Evolutionary conservation across 768 basidiomycete genomes (phyloP), one percentile per base, ranked within the genome.

Genomic region (Boletus vinaceobasis): DNA sequence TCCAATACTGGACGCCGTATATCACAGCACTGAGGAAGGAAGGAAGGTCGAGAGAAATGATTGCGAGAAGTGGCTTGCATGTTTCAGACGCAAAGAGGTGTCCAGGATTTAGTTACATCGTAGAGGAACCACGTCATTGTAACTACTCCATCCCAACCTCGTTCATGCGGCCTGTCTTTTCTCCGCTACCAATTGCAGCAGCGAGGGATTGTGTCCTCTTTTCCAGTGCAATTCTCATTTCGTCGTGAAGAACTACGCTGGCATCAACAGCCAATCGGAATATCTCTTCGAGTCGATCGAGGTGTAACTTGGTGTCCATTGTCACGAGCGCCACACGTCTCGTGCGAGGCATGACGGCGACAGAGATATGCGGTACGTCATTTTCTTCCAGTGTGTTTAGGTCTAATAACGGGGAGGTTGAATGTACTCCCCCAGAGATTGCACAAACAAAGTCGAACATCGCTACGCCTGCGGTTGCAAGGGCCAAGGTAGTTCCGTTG

Each of bases 241-340:
- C 94, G 48, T 71, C 74, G 60, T 93, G 89, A 31, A 98, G 76
- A 31, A 90, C 83, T 58, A 78, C 79, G 7, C 87, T 83, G 9
- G 88, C 93, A 52, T 92, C 86, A 31, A 84, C 79, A 0, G 88
- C 93, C 48, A 95, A 70, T 60, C 77, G 75, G 61, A 98, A 83
- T 61, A 98, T 83, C 65, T 95, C 94, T 67, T 90, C 90, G 61
- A 98, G 97, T 50, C 93, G 79, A 63, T 94, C 93, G 10, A 94
- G 86, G 63, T 93, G 93, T 55, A 99, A 71, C n/a, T 95, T 77
- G 15, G 93, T 95, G 72, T 98, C 97, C 85, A 98, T 89, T 48
- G 87, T 88, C 58, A 93, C 88, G 35, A 98, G 78, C 15, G 90
- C 92, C 43, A 97, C 84, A 56, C 87, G 88, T 5, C 83, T 82